Conservation (phyloP, 2,329 filamentous ascomycete genomes). For the Fusarium bactridioides region DNA sequence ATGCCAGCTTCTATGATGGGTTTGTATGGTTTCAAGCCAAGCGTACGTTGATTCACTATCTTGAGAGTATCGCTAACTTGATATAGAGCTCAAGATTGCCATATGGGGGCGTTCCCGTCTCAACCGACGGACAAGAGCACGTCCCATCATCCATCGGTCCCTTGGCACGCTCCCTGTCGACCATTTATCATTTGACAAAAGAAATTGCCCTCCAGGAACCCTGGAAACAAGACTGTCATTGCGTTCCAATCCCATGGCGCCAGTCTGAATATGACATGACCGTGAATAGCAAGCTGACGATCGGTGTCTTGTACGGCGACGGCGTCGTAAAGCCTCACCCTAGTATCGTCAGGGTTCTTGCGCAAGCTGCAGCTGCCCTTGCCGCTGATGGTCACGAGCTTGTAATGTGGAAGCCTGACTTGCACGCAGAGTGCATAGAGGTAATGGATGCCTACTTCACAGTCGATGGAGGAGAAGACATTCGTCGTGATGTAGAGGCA, state of each 20-base stretch:
- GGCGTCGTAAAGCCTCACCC: conserved; percentile 64
- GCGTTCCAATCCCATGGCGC: conserved; percentile 62
- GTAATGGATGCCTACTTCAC: conserved; percentile 70
- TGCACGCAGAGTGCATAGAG: conserved; percentile 63
- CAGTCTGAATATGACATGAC: conserved; percentile 51
- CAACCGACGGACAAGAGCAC: conserved; percentile 70
- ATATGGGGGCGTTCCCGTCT: conserved; percentile 66
- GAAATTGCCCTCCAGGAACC: conserved; percentile 56
- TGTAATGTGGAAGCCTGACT: conserved; percentile 58
- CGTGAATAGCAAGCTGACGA: conserved; percentile 54
- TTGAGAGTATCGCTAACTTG: background rate
- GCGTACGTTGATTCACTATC: conserved; percentile 7
- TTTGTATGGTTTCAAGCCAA: conserved; percentile 39
- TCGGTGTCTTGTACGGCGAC: conserved; percentile 61
- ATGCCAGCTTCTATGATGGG: conserved; percentile 41
- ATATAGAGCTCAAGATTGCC: conserved; percentile 63
- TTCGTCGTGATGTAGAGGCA: conserved; percentile 59
- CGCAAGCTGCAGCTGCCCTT: conserved; percentile 49
- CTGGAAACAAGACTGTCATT: conserved; percentile 63
- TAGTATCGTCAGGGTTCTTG: conserved; percentile 57
- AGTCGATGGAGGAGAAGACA: conserved; percentile 70
- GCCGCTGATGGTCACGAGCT: conserved; percentile 60
- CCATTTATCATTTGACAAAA: conserved; percentile 58
- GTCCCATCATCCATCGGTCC: conserved; percentile 70
- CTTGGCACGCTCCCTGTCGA: conserved; percentile 55